Percentiles rank a stretch among this genome's conserved stretches.
These are phyloP conservation scores for Ogataea methylovora DNA, from an alignment of 805 yeast species.

Conservation along the genomic window DNA sequence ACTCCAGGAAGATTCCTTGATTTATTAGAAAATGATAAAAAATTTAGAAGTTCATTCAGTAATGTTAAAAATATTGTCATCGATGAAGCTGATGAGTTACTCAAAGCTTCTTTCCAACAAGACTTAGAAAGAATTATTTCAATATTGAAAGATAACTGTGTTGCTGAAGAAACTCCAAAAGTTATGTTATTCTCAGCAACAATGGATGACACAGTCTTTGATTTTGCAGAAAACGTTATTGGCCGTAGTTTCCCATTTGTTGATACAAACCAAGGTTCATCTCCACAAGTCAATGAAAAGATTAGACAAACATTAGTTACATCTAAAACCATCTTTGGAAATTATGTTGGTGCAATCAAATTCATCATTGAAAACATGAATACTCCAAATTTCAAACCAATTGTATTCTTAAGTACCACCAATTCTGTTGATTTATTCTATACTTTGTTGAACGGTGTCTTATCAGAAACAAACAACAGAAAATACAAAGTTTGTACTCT, in stretches of 20 bases:
- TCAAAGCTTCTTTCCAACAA: constrained; percentile 73
- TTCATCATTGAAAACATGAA: constrained; percentile 32
- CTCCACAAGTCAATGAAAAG: constrained; percentile 55
- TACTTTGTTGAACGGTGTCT: constrained; percentile 25
- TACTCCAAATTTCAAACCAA: constrained; percentile 55
- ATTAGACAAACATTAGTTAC: constrained; percentile 61
- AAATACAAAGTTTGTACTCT: constrained; percentile 22
- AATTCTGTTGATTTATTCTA: constrained; percentile 55
- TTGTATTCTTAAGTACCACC: constrained; percentile 77
- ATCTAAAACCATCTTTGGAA: constrained; percentile 48
- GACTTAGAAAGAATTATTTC: constrained; percentile 54
- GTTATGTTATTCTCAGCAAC: constrained; percentile 87
- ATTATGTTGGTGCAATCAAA: constrained; percentile 49
- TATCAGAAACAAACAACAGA: constrained; percentile 12
- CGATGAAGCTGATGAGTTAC: constrained; percentile 87
- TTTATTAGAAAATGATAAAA: constrained; percentile 39
- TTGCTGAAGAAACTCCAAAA: constrained; percentile 33
- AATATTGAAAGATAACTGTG: constrained; percentile 27
- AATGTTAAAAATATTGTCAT: constrained; percentile 59
- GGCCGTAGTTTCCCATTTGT: constrained; percentile 48
- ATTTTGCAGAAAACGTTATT: constrained; percentile 54
- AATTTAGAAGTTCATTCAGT: constrained; percentile 38
- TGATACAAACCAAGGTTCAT: constrained; percentile 72
- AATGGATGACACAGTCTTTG: constrained; percentile 57
- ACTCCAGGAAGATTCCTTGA: constrained; percentile 86